Base-by-base conservation (phyloP, 2,329 filamentous ascomycete genomes). In the Talaromyces atroroseus region DNA sequence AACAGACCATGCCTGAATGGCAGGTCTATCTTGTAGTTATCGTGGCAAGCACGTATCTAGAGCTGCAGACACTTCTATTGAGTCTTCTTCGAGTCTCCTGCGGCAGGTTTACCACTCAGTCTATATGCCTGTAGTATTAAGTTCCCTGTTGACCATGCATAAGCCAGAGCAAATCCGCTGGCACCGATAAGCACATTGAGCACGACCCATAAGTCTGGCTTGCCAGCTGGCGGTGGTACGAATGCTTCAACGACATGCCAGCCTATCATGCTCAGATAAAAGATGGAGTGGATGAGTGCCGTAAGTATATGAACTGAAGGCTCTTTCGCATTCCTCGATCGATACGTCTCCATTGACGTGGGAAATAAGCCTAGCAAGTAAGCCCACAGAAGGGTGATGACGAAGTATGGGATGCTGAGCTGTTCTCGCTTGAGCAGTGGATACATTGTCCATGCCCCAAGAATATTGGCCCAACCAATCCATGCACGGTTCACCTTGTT, bases 161-260 rank as follows among this genome's bases (percentile, higher is more conserved):
- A 97, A 71, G 91, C 95, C 34, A 95, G 74, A 0, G 82, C 82
- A 69, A 97, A 99, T 0, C 90, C 94, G 3, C 83, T 86, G 21
- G 89, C 89, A 7, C 94, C 94, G 21, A 97, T 74, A 18, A 90
- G 84, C 8, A 94, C 91, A 66, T 99, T 99, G 12, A 85, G 81
- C 2, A 99, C 92, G 2, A 95, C 86, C 92, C 92, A 99, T 1
- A 99, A 76, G 74, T 99, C 94, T 0, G 94, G 94, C 73, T 95
- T 96, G 57, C 81, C 79, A 0, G 76, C 64, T 4, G 92, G 92
- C 14, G 92, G 85, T 10, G 71, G 59, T 1, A 91, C 74, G 59
- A 85, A 84, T 1, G 81, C 81, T 63, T 96, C 90, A 0, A 84
- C 75, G 12, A 89, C 71, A 71, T 99, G 94, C 90, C 94, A 96